phyloP scores from a whole-genome alignment of 768 basidiomycete species.

The Suillus subaureus region DNA sequence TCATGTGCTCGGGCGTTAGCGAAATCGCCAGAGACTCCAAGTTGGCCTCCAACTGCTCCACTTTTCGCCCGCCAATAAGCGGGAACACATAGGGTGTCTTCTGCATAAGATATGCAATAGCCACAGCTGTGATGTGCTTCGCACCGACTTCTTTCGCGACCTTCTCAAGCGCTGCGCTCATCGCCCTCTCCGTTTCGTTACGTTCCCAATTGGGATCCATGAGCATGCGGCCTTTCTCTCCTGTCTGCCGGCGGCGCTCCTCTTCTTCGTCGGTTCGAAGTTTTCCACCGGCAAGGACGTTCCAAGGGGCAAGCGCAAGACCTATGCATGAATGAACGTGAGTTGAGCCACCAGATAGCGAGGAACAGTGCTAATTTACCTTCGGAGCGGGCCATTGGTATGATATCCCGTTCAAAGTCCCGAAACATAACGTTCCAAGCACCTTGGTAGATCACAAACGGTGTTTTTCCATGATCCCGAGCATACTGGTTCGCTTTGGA shows the following conservation, averaged over 20 bases:
- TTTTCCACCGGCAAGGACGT: conserved; percentile 32
- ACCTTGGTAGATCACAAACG: conserved; percentile 46
- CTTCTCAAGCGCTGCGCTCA: conserved; percentile 39
- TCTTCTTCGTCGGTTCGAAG: conserved; percentile 31
- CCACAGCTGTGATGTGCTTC: conserved; percentile 40
- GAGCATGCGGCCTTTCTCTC: conserved; percentile 26
- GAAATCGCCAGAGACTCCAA: conserved; percentile 50
- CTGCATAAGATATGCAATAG: conserved; percentile 55
- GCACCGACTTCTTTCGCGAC: conserved; percentile 41
- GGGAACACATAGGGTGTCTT: conserved; percentile 49
- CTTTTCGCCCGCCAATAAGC: conserved; percentile 50
- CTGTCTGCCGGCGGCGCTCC: conserved; percentile 20
- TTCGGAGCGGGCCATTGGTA: conserved; percentile 31
- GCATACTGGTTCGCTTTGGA: conserved; percentile 41
- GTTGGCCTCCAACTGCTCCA: conserved; percentile 51
- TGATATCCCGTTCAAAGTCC: conserved; percentile 42
- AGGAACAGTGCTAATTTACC: conserved; percentile 35
- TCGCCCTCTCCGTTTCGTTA: conserved; percentile 40
- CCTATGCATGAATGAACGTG: conserved; percentile 26
- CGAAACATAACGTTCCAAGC: conserved; percentile 32
- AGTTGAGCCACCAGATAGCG: neutral
- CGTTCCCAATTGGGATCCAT: conserved; percentile 34
- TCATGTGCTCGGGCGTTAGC: conserved; percentile 47
- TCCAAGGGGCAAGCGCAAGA: conserved; percentile 47
- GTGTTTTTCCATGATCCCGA: conserved; percentile 38